Conservation (phyloP, 129 eudicot species). For the Pittosporum tobira region DNA sequence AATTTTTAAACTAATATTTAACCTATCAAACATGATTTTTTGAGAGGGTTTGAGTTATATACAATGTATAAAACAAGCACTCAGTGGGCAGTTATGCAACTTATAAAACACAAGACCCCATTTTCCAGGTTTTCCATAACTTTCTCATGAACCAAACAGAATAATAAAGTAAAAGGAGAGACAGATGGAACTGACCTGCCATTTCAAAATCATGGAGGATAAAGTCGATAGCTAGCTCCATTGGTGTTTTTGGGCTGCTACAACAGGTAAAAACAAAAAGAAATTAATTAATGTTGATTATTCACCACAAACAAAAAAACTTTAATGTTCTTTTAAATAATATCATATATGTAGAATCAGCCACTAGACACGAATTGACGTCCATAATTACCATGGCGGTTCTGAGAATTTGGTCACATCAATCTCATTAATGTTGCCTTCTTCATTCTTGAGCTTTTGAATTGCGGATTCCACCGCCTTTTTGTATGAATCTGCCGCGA, state of each 20-base stretch:
- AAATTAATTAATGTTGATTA: not conserved
- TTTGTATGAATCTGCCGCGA: constrained; percentile 64
- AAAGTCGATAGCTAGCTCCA: constrained; percentile 90
- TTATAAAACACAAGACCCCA: constrained; percentile 12
- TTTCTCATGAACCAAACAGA: not conserved
- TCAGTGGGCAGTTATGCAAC: too few relatives aligned
- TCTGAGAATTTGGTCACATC: constrained; percentile 22
- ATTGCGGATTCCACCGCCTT: constrained; percentile 93
- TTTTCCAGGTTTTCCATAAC: constrained; percentile 3
- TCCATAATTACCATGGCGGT: constrained; percentile 38
- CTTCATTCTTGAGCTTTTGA: constrained; percentile 42
- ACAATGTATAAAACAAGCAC: too few relatives aligned
- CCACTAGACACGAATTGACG: too few relatives aligned
- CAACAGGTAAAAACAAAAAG: not conserved
- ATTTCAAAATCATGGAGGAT: constrained; percentile 94
- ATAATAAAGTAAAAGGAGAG: not conserved
- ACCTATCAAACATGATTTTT: too few relatives aligned
- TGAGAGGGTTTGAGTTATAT: too few relatives aligned
- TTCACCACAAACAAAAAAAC: not conserved
- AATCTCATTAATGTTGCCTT: constrained; percentile 18
- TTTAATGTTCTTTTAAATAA: not conserved
- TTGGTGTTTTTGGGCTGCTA: constrained; percentile 65
- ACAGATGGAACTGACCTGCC: constrained; percentile 60
- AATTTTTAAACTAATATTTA: too few relatives aligned
- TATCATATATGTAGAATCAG: too few relatives aligned